Evolutionary conservation across 2,329 filamentous ascomycete genomes (phyloP).

Genomic region (Canariomyces notabilis): DNA sequence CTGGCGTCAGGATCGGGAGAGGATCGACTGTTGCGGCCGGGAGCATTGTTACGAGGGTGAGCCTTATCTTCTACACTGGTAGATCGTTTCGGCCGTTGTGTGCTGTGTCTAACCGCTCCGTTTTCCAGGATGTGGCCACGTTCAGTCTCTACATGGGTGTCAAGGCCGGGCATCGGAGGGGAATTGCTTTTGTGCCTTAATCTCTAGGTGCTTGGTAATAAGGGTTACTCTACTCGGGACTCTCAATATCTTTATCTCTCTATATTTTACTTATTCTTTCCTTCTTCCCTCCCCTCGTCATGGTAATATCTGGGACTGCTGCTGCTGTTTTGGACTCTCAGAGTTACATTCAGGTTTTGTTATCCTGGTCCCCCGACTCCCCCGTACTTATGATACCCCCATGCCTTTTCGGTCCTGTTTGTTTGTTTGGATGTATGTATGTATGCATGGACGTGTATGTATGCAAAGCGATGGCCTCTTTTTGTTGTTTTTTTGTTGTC

Average conservation of each 20-base stretch:
- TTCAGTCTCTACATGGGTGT: constrained; percentile 26
- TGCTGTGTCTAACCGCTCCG: background rate
- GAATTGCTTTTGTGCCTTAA: constrained; percentile 18
- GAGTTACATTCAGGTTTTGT: background rate
- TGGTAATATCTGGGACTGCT: background rate
- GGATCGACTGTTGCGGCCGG: constrained; percentile 78
- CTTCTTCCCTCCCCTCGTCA: background rate
- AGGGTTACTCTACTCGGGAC: background rate
- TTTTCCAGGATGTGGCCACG: constrained; percentile 22
- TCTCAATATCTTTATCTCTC: background rate
- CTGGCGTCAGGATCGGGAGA: constrained; percentile 73
- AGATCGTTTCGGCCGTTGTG: background rate
- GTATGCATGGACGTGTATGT: too few species aligned
- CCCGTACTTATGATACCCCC: constrained; percentile 17
- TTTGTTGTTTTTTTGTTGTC: background rate
- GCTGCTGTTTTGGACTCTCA: background rate
- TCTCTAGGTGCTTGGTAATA: constrained; percentile 4
- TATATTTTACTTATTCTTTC: background rate
- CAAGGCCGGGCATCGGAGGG: constrained; percentile 24
- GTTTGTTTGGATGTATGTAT: constrained; percentile 11
- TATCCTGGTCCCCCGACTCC: constrained; percentile 1
- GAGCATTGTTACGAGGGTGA: constrained; percentile 74
- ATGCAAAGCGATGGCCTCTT: background rate
- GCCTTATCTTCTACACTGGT: constrained; percentile 7
- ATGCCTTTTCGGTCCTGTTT: too few species aligned